These are phyloP conservation scores for Marsdenia floribunda DNA, from an alignment of 257 asterid species.

Conservation along the genomic window DNA sequence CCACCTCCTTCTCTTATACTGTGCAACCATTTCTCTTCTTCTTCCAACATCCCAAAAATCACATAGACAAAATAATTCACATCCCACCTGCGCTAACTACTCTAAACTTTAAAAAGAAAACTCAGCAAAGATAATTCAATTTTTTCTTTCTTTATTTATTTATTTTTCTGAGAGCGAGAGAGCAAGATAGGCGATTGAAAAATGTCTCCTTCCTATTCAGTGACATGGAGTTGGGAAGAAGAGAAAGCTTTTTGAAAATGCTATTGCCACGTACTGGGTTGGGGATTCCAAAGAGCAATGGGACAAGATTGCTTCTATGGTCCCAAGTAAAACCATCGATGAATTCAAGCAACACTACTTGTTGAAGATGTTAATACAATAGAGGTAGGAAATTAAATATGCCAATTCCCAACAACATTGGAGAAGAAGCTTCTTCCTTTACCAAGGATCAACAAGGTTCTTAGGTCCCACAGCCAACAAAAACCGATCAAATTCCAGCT, in stretches of 20 bases:
- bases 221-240: conserved; percentile 77
- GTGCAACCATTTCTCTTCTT: conserved; percentile 23
- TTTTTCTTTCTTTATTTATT: no score
- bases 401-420: conserved; percentile 51
- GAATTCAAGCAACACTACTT: conserved; percentile 61
- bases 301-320: conserved; percentile 54
- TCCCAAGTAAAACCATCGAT: conserved; percentile 62
- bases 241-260: conserved; percentile 82
- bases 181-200: background rate
- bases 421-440: conserved; percentile 39
- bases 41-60: conserved; percentile 21
- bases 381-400: conserved; percentile 72
- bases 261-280: conserved; percentile 65
- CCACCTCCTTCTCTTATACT: conserved; percentile 31
- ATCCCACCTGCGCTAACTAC: background rate
- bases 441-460: conserved; percentile 32
- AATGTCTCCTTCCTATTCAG: conserved; percentile 31
- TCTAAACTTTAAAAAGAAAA: background rate
- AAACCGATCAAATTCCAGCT: conserved; percentile 22
- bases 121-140: no score
- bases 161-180: no score
- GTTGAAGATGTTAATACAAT: conserved; percentile 68
- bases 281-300: conserved; percentile 47
- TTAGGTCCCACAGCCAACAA: conserved; percentile 12
- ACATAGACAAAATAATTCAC: background rate